phyloP scores from a whole-genome alignment of 83 land plant genomes.

The Thuja plicata region DNA sequence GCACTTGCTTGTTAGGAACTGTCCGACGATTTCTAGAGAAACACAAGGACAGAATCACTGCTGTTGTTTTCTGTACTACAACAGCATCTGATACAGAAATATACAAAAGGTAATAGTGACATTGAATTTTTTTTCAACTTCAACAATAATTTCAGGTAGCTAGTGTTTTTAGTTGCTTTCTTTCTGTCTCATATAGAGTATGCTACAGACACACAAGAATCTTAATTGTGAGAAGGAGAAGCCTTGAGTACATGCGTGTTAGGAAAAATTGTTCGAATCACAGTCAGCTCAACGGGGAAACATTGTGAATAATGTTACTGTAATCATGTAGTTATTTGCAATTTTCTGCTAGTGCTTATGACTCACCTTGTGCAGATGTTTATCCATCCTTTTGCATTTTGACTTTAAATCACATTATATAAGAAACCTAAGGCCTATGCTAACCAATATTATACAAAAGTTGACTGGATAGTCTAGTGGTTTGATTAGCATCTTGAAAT shows the following conservation, averaged over 20 bases:
- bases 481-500: background rate
- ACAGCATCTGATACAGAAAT: constrained; percentile 87
- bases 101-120: constrained; percentile 69
- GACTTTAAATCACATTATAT: background rate
- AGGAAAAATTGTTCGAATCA: background rate
- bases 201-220: background rate
- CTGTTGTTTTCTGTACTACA: constrained; percentile 88
- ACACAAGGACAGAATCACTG: constrained; percentile 80
- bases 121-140: background rate
- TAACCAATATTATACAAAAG: background rate
- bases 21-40: constrained; percentile 93
- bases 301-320: background rate
- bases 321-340: background rate
- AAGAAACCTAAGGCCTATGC: background rate
- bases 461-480: background rate
- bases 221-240: background rate
- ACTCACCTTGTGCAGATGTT: background rate
- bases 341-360: background rate
- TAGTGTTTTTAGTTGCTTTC: background rate
- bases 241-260: background rate
- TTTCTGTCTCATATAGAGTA: background rate
- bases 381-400: background rate
- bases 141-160: background rate
- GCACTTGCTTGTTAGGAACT: constrained; percentile 58
- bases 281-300: background rate